Conservation (phyloP, 2,329 filamentous ascomycete species). For the Penicillium corylophilum region DNA sequence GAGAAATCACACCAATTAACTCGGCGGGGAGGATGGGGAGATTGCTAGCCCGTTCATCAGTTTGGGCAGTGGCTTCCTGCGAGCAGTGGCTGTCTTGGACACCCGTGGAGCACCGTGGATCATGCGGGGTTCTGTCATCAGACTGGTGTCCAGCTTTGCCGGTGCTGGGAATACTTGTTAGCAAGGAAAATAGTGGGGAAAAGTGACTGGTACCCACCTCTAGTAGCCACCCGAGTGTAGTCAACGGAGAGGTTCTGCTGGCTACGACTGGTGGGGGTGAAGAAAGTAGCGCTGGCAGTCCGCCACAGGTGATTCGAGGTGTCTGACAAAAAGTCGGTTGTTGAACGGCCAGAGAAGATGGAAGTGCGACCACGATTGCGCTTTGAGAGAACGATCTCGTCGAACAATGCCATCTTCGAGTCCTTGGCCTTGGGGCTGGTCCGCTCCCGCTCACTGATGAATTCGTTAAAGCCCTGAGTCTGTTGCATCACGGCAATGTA, state of each 20-base stretch:
- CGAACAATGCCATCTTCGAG: slow-evolving; percentile 60
- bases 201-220: slow-evolving; percentile 41
- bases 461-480: slow-evolving; percentile 66
- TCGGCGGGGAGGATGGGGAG: slow-evolving; percentile 37
- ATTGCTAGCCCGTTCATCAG: slow-evolving; percentile 43
- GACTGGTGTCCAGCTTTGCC: slow-evolving; percentile 74
- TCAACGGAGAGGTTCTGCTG: slow-evolving; percentile 48
- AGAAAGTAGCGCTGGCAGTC: slow-evolving; percentile 58
- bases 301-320: slow-evolving; percentile 65
- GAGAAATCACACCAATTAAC: slow-evolving; percentile 22
- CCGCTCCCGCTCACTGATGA: slow-evolving; percentile 62
- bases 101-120: slow-evolving; percentile 81
- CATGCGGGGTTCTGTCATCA: slow-evolving; percentile 89
- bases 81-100: slow-evolving; percentile 44
- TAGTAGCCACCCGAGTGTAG: slow-evolving; percentile 51
- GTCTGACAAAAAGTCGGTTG: slow-evolving; percentile 60
- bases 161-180: slow-evolving; percentile 60
- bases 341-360: slow-evolving; percentile 52
- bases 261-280: slow-evolving; percentile 52
- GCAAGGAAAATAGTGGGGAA: slow-evolving; percentile 21
- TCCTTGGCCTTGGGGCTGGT: slow-evolving; percentile 53
- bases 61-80: slow-evolving; percentile 44
- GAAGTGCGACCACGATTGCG: slow-evolving; percentile 60
- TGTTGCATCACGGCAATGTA: slow-evolving; percentile 64
- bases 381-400: slow-evolving; percentile 65